These are phyloP conservation scores for Beta lomatogona DNA, from an alignment of 179 eudicot genomes.

Conservation along the genomic window DNA sequence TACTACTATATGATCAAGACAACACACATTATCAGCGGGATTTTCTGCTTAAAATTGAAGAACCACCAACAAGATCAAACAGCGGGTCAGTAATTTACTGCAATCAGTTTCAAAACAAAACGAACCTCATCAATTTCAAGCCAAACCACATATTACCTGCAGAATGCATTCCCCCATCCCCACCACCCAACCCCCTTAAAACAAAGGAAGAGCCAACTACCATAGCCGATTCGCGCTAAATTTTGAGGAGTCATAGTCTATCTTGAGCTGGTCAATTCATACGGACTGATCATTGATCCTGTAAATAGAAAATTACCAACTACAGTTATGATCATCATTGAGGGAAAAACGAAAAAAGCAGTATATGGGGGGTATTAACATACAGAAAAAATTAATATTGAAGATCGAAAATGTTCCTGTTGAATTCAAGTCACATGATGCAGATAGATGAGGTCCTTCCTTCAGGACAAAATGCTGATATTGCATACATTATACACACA, in stretches of 20 bases:
- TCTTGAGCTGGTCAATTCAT: neutral
- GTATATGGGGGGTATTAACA: slow-evolving; percentile 4
- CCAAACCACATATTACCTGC: neutral
- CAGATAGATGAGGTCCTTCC: slow-evolving; percentile 24
- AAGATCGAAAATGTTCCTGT: neutral
- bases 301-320: slow-evolving; percentile 5
- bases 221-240: slow-evolving; percentile 1
- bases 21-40: neutral
- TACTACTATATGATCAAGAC: neutral
- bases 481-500: slow-evolving; percentile 8
- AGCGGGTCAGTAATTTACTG: neutral
- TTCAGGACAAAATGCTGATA: slow-evolving; percentile 12
- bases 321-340: neutral
- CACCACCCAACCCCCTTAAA: neutral
- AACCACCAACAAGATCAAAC: neutral
- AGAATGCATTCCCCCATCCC: neutral
- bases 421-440: slow-evolving; percentile 23
- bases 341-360: neutral
- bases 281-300: neutral
- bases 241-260: neutral
- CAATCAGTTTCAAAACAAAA: neutral
- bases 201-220: neutral
- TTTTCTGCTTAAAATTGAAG: neutral
- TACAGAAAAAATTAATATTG: neutral
- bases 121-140: neutral